A percentile compares a stretch with the other conserved stretches of the same genome.
These are phyloP conservation scores for Picea sitchensis DNA, from an alignment of 75 land plant genomes.

Conservation along the genomic window DNA sequence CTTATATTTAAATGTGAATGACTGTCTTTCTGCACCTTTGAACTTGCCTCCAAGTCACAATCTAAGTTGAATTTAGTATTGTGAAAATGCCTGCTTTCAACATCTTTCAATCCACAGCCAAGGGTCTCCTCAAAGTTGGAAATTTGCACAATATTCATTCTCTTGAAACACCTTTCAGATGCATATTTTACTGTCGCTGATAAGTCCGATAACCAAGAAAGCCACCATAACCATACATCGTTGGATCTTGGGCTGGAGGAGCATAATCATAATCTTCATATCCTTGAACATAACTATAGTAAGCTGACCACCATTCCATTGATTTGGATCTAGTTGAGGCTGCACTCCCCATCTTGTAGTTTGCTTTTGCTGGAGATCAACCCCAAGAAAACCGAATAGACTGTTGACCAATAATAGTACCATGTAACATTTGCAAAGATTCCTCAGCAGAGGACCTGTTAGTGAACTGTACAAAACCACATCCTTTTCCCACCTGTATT, in stretches of 20 bases:
- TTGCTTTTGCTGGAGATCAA: slow-evolving; percentile 72
- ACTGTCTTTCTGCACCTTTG: too few species aligned
- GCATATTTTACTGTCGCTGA: slow-evolving; percentile 29
- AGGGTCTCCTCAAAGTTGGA: too few species aligned
- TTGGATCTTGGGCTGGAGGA: slow-evolving; percentile 67
- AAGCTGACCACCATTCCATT: slow-evolving; percentile 50
- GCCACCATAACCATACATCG: slow-evolving; percentile 49
- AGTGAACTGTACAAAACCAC: slow-evolving; percentile 97
- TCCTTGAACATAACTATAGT: slow-evolving; percentile 58
- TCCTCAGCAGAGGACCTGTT: slow-evolving; percentile 76
- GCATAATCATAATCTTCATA: slow-evolving; percentile 83
- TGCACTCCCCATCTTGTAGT: slow-evolving; percentile 60
- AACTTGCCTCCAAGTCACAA: too few species aligned
- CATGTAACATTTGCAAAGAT: slow-evolving; percentile 65
- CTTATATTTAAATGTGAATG: too few species aligned
- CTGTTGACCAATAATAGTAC: slow-evolving; percentile 66
- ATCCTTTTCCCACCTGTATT: slow-evolving; percentile 91
- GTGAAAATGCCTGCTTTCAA: too few species aligned
- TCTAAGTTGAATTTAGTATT: too few species aligned
- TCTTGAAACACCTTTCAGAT: too few species aligned
- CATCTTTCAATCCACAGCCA: too few species aligned
- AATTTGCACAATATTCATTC: too few species aligned
- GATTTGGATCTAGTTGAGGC: slow-evolving; percentile 46
- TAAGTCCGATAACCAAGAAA: slow-evolving; percentile 58
- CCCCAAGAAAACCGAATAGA: slow-evolving; percentile 86